Conservation (phyloP, 306 rosid genomes). For the Quercus variabilis region DNA sequence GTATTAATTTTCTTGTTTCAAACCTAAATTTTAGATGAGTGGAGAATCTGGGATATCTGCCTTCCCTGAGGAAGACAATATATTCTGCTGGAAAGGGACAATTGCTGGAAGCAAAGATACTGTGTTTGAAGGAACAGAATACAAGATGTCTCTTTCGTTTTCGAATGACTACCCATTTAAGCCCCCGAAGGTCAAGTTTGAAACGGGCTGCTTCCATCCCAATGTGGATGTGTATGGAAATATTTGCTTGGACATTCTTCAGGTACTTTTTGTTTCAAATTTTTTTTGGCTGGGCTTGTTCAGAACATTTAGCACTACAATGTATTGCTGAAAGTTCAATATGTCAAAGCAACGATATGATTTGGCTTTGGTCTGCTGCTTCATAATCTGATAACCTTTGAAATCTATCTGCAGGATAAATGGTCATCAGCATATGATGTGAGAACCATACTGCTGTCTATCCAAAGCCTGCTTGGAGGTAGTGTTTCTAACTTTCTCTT, state of each 20-base stretch:
- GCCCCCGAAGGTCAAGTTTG: slow-evolving; percentile 93
- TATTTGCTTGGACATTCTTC: slow-evolving; percentile 97
- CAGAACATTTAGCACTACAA: neutral
- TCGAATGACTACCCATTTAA: slow-evolving; percentile 93
- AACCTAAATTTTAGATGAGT: slow-evolving; percentile 59
- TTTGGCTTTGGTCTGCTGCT: neutral
- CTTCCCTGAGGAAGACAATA: slow-evolving; percentile 94
- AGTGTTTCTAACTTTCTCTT: neutral
- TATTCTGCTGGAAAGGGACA: slow-evolving; percentile 95
- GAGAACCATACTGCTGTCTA: slow-evolving; percentile 68
- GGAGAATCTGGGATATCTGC: slow-evolving; percentile 92
- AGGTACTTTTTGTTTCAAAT: slow-evolving; percentile 38
- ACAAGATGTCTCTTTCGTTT: slow-evolving; percentile 70
- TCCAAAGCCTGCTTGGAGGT: slow-evolving; percentile 95
- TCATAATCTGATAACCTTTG: neutral
- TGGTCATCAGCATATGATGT: slow-evolving; percentile 93
- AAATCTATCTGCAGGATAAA: slow-evolving; percentile 48
- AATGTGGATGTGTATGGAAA: slow-evolving; percentile 82
- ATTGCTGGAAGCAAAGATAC: slow-evolving; percentile 91
- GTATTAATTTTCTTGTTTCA: neutral
- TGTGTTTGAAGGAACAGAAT: slow-evolving; percentile 86
- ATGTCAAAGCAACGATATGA: neutral
- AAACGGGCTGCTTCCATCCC: slow-evolving; percentile 83
- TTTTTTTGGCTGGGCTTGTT: neutral
- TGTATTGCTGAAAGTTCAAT: neutral